Percentiles rank a stretch among this genome's conserved stretches.
phyloP scores from a whole-genome alignment of 2,329 filamentous ascomycete species.

The Aaosphaeria pasadenensis region DNA sequence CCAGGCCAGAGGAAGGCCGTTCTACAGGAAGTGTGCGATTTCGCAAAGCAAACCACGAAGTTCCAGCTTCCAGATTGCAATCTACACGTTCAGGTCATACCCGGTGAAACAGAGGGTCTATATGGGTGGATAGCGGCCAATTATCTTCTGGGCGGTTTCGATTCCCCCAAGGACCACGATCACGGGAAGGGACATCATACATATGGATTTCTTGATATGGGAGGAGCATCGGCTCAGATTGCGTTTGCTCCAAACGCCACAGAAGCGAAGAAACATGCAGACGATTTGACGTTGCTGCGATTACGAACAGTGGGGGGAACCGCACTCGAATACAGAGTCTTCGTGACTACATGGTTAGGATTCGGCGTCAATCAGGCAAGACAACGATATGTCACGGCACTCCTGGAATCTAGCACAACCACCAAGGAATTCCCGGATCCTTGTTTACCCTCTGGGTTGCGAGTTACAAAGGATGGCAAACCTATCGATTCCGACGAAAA shows the following conservation, averaged over 20 bases:
- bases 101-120: slow-evolving; percentile 90
- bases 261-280: slow-evolving; percentile 82
- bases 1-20: slow-evolving; percentile 69
- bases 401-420: slow-evolving; percentile 65
- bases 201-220: slow-evolving; percentile 98
- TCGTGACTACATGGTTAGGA: slow-evolving; percentile 94
- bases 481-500: slow-evolving; percentile 47
- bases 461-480: slow-evolving; percentile 69
- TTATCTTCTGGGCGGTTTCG: slow-evolving; percentile 88
- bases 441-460: slow-evolving; percentile 78
- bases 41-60: slow-evolving; percentile 70
- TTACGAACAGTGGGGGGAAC: slow-evolving; percentile 79
- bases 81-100: slow-evolving; percentile 88
- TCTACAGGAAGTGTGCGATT: slow-evolving; percentile 76
- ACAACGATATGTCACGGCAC: slow-evolving; percentile 72
- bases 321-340: slow-evolving; percentile 78
- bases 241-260: slow-evolving; percentile 94
- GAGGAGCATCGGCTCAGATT: slow-evolving; percentile 94
- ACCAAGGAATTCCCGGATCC: slow-evolving; percentile 79
- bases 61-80: slow-evolving; percentile 90
- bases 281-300: slow-evolving; percentile 83
- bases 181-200: slow-evolving; percentile 90
- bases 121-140: slow-evolving; percentile 99
- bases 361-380: slow-evolving; percentile 96
- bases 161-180: slow-evolving; percentile 68